Percentiles rank a stretch among this genome's conserved stretches.
Conservation (phyloP, 2,329 filamentous ascomycete species). For the Exophiala lecanii-corni region DNA sequence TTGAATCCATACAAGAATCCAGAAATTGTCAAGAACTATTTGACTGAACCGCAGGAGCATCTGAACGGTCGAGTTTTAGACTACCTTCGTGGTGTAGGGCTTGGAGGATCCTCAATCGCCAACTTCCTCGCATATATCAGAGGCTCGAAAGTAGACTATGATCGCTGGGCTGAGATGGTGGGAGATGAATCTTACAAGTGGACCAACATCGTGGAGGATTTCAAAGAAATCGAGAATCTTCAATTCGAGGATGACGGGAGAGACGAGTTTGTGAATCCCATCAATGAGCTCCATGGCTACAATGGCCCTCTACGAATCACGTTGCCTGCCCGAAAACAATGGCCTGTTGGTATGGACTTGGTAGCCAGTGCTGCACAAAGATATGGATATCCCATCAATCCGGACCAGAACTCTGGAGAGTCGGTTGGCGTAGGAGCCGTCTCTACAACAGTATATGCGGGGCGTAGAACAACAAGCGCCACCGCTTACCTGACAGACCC, state of each 20-base stretch:
- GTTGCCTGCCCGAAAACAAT: constrained; percentile 1
- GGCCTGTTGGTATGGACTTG: constrained; percentile 3
- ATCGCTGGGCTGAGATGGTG: constrained; percentile 50
- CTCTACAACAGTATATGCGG: constrained; percentile 45
- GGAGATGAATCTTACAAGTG: constrained; percentile 54
- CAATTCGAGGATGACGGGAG: constrained; percentile 6
- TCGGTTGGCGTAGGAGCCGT: constrained; percentile 53
- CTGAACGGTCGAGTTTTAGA: constrained; percentile 44
- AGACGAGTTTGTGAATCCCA: constrained; percentile 6
- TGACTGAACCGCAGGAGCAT: constrained; percentile 45
- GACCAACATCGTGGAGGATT: constrained; percentile 48
- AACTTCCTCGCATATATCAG: constrained; percentile 53
- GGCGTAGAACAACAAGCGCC: constrained; percentile 45
- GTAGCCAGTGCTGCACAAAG: constrained; percentile 29
- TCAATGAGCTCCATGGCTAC: constrained; percentile 1
- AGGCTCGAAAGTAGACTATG: constrained; percentile 42
- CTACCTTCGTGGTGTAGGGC: constrained; percentile 47
- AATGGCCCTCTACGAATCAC: constrained; percentile 2
- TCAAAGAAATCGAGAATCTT: constrained; percentile 48
- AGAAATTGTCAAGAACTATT: constrained; percentile 48
- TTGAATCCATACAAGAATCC: constrained; percentile 43
- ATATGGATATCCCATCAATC: constrained; percentile 47
- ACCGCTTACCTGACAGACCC: constrained; percentile 43
- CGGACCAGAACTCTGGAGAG: constrained; percentile 55
- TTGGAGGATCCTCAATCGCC: constrained; percentile 51